Conservation (phyloP, 2,329 filamentous ascomycete species). For the Pestalotiopsis fici region DNA sequence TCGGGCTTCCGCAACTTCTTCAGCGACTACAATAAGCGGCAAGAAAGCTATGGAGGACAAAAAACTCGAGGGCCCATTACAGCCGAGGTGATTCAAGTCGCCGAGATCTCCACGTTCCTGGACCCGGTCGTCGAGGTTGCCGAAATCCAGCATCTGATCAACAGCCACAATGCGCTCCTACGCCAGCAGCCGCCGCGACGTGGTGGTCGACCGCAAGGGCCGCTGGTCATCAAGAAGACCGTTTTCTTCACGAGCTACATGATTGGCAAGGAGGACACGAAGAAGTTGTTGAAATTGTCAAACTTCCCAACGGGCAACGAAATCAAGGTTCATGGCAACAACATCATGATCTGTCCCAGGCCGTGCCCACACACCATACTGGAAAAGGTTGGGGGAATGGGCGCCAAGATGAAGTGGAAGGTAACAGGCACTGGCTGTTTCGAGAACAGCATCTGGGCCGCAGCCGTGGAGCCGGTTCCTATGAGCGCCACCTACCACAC, state of each 20-base stretch:
- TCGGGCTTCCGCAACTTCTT: conserved; percentile 87
- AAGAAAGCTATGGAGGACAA: conserved; percentile 46
- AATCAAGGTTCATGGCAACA: conserved; percentile 82
- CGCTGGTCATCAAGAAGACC: conserved; percentile 77
- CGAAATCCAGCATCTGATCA: conserved; percentile 79
- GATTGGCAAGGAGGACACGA: conserved; percentile 70
- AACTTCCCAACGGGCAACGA: conserved; percentile 69
- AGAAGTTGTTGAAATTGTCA: conserved; percentile 71
- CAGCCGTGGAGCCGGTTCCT: conserved; percentile 72
- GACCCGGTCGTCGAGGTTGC: conserved; percentile 33
- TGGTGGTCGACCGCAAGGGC: conserved; percentile 31
- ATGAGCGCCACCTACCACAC: conserved; percentile 71
- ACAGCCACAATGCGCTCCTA: conserved; percentile 74
- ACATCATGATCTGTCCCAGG: conserved; percentile 84
- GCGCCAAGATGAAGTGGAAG: conserved; percentile 81
- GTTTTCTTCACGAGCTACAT: conserved; percentile 94
- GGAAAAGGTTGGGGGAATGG: conserved; percentile 84
- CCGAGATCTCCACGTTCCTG: conserved; percentile 65
- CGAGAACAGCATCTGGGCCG: conserved; percentile 87
- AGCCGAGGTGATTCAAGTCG: conserved; percentile 84
- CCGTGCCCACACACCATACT: conserved; percentile 72
- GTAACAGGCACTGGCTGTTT: conserved; percentile 74
- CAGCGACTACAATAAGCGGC: conserved; percentile 68
- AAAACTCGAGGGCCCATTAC: conserved; percentile 64
- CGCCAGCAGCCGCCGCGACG: conserved; percentile 37